These are phyloP conservation scores for Solanum tarapatanum DNA, from an alignment of 257 asterid genomes.

Conservation along the genomic window DNA sequence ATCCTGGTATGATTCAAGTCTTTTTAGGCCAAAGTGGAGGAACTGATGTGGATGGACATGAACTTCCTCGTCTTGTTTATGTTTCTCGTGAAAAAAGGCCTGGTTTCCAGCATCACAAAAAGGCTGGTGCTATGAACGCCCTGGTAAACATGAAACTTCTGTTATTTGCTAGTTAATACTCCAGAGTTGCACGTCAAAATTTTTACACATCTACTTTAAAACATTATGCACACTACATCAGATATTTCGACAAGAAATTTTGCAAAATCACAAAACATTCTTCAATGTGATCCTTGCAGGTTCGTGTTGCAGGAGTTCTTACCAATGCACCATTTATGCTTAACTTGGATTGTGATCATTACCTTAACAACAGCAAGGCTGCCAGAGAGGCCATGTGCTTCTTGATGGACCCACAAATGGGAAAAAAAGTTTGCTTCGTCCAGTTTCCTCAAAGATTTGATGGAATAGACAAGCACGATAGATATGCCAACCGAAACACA, in stretches of 20 bases:
- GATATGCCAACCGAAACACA: constrained; percentile 96
- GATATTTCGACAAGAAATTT: background rate
- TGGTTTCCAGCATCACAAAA: constrained; percentile 93
- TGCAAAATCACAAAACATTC: background rate
- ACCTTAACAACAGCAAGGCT: constrained; percentile 92
- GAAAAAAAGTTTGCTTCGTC: constrained; percentile 86
- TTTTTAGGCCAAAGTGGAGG: constrained; percentile 97
- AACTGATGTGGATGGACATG: constrained; percentile 76
- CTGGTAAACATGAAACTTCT: constrained; percentile 45
- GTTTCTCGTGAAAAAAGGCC: constrained; percentile 99
- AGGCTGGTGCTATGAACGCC: constrained; percentile 97
- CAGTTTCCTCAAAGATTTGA: constrained; percentile 98
- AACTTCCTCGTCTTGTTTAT: constrained; percentile 91
- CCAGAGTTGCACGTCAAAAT: background rate
- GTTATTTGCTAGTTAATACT: background rate
- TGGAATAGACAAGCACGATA: constrained; percentile 85
- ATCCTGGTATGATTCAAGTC: constrained; percentile 99
- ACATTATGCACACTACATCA: background rate
- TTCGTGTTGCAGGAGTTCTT: constrained; percentile 93
- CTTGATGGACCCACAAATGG: constrained; percentile 87
- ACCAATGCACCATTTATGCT: constrained; percentile 98
- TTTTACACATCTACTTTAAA: background rate
- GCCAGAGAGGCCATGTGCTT: constrained; percentile 96
- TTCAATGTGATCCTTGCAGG: constrained; percentile 27
- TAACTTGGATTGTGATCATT: constrained; percentile 98